phyloP scores from a whole-genome alignment of 2,329 filamentous ascomycete species.

The Herpotrichia juniperi region DNA sequence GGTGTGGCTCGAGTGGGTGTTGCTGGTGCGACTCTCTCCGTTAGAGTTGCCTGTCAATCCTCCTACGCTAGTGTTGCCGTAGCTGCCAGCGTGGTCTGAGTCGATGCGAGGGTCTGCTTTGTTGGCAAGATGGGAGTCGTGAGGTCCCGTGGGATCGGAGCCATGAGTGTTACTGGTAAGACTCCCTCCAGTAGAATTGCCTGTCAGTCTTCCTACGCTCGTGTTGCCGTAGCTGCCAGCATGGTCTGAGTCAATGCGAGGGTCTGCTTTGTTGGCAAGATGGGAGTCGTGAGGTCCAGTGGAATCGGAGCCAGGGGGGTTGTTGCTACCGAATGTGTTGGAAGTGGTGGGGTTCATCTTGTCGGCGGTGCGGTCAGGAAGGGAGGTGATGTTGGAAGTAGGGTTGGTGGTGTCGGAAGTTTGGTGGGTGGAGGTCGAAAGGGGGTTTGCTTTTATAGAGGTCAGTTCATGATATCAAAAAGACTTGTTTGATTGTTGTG shows the following conservation, averaged over 20 bases:
- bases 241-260: constrained; percentile 19
- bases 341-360: background rate
- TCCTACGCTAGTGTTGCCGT: constrained; percentile 18
- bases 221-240: constrained; percentile 18
- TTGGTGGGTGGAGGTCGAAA: background rate
- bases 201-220: too few species aligned
- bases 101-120: constrained; percentile 26
- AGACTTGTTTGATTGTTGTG: too few species aligned
- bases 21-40: too few species aligned
- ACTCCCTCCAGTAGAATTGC: too few species aligned
- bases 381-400: constrained; percentile 1
- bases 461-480: too few species aligned
- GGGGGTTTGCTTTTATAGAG: constrained; percentile 8
- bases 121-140: constrained; percentile 21
- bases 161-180: too few species aligned
- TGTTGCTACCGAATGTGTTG: background rate
- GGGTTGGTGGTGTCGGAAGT: background rate
- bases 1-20: too few species aligned
- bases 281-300: constrained; percentile 21
- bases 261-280: constrained; percentile 27
- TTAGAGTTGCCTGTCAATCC: too few species aligned
- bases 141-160: constrained; percentile 21
- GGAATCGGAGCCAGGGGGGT: constrained; percentile 14
- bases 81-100: constrained; percentile 12
- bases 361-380: background rate